Conservation (phyloP, 106 monocot genomes). For the Dioscorea dumetorum region DNA sequence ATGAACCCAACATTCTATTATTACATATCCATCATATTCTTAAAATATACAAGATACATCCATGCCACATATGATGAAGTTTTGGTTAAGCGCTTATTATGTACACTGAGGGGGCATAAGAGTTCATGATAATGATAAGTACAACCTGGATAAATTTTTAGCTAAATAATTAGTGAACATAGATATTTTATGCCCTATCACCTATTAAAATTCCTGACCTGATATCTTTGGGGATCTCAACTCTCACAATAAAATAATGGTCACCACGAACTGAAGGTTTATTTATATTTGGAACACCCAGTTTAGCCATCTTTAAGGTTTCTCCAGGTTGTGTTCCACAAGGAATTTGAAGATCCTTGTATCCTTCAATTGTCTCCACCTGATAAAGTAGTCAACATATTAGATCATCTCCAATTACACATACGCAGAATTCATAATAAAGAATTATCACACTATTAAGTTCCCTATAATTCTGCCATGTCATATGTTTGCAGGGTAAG, state of each 20-base stretch:
- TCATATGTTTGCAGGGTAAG: neutral
- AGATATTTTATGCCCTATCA: neutral
- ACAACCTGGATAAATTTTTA: too few relatives aligned
- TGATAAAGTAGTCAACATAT: slow-evolving; percentile 8
- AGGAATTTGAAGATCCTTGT: slow-evolving; percentile 65
- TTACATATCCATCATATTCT: too few relatives aligned
- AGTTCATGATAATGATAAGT: too few relatives aligned
- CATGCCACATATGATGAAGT: too few relatives aligned
- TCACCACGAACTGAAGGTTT: slow-evolving; percentile 80
- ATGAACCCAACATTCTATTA: neutral
- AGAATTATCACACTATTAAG: neutral
- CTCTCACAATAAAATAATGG: slow-evolving; percentile 66
- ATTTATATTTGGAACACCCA: slow-evolving; percentile 84
- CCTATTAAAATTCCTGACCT: slow-evolving; percentile 30
- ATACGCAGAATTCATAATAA: neutral
- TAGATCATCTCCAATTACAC: neutral
- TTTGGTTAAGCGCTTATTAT: too few relatives aligned
- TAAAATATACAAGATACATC: too few relatives aligned
- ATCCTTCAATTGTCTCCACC: slow-evolving; percentile 86
- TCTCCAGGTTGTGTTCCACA: slow-evolving; percentile 88
- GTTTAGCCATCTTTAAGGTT: slow-evolving; percentile 46
- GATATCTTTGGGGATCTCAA: slow-evolving; percentile 76
- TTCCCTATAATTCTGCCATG: neutral
- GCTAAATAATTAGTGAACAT: neutral
- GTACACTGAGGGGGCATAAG: too few relatives aligned